Conservation (phyloP, 1,139 yeast species). For the Sugiyamaella xylanicola region DNA sequence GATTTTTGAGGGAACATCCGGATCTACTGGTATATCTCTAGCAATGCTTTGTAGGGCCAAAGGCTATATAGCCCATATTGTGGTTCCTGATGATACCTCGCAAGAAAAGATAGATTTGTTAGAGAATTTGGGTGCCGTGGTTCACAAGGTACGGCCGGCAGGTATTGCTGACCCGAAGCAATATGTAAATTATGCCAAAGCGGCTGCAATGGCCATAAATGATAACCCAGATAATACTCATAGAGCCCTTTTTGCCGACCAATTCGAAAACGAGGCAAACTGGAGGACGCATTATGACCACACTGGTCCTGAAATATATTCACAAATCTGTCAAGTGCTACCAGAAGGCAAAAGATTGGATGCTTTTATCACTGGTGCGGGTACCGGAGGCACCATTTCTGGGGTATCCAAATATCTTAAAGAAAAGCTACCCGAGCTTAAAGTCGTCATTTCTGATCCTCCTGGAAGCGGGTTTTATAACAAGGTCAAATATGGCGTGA, state of each 20-base stretch:
- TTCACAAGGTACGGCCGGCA: constrained; percentile 93
- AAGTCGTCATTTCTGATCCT: constrained; percentile 79
- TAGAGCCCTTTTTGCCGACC: constrained; percentile 85
- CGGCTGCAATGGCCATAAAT: constrained; percentile 60
- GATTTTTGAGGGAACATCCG: constrained; percentile 92
- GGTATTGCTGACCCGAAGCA: constrained; percentile 92
- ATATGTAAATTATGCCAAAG: constrained; percentile 84
- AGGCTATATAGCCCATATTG: constrained; percentile 88
- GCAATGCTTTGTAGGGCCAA: constrained; percentile 85
- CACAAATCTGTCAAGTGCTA: constrained; percentile 57
- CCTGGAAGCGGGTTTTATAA: constrained; percentile 93
- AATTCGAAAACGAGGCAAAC: constrained; percentile 88
- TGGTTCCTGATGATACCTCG: constrained; percentile 94
- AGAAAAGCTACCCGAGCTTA: constrained; percentile 46
- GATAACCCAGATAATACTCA: constrained; percentile 40
- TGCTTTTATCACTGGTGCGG: constrained; percentile 78
- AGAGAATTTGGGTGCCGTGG: constrained; percentile 73
- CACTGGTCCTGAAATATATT: constrained; percentile 89
- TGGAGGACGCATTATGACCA: constrained; percentile 81
- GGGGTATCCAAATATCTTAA: constrained; percentile 81
- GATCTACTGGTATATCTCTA: constrained; percentile 92
- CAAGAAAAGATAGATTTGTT: constrained; percentile 75
- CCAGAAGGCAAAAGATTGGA: constrained; percentile 49
- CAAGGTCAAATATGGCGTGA: constrained; percentile 83
- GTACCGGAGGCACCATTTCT: constrained; percentile 79